phyloP scores from a whole-genome alignment of 2,329 filamentous ascomycete species.

The Neonectria neomacrospora region DNA sequence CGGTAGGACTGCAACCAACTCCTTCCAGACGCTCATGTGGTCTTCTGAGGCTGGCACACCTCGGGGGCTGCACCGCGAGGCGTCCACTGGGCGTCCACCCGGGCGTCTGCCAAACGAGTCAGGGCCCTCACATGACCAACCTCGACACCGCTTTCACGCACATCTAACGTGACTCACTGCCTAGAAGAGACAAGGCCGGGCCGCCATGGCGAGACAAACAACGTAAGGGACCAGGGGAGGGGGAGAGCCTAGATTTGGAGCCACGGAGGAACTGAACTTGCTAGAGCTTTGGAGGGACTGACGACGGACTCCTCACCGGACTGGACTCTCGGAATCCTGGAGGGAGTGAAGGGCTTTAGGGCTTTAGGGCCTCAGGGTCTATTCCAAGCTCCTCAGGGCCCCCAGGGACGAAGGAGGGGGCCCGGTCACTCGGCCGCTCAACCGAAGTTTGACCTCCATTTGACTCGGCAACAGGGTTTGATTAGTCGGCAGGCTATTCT shows the following conservation, averaged over 20 bases:
- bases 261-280: background rate
- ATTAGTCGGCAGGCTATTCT: conserved; percentile 37
- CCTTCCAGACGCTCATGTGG: background rate
- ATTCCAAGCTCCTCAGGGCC: conserved; percentile 12
- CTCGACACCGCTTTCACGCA: conserved; percentile 7
- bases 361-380: too few species aligned
- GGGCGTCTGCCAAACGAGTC: conserved; percentile 21
- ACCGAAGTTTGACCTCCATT: conserved; percentile 33
- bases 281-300: too few species aligned
- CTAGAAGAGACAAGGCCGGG: conserved; percentile 9
- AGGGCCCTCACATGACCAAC: conserved; percentile 7
- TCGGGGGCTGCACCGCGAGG: background rate
- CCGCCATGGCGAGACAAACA: background rate
- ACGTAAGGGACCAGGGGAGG: background rate
- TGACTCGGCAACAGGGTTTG: conserved; percentile 45
- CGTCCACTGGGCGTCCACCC: conserved; percentile 2
- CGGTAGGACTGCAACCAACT: background rate
- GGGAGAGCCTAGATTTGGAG: conserved; percentile 6
- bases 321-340: background rate
- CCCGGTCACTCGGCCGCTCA: conserved; percentile 31
- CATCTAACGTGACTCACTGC: conserved; percentile 27
- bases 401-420: conserved; percentile 26
- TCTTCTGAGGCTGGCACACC: background rate
- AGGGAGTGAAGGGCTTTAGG: background rate
- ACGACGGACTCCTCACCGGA: background rate